phyloP scores from a whole-genome alignment of 1,139 yeast genomes.

The Zhuliangozyma parablackwelliae region DNA sequence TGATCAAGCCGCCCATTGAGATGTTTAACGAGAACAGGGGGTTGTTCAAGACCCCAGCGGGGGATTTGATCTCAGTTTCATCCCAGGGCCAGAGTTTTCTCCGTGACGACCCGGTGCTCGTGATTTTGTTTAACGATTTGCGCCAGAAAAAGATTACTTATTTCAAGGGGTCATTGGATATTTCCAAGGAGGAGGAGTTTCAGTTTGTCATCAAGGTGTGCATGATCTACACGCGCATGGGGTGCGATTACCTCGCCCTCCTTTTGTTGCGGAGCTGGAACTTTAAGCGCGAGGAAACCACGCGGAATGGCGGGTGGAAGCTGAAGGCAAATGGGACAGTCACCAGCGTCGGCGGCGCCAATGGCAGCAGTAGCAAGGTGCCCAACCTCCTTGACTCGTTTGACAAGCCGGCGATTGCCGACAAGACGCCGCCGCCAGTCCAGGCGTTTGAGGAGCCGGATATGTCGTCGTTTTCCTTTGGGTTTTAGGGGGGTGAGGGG shows the following conservation, averaged over 20 bases:
- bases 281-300: constrained; percentile 26
- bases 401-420: not conserved
- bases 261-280: constrained; percentile 65
- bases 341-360: not conserved
- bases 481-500: constrained; percentile 37
- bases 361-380: constrained; percentile 1
- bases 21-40: constrained; percentile 24
- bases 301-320: not conserved
- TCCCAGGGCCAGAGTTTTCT: constrained; percentile 44
- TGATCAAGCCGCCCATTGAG: constrained; percentile 53
- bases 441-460: constrained; percentile 69
- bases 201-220: constrained; percentile 60
- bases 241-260: constrained; percentile 77
- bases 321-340: not conserved
- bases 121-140: constrained; percentile 60
- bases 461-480: constrained; percentile 73
- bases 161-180: constrained; percentile 43
- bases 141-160: constrained; percentile 48
- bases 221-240: constrained; percentile 77
- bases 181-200: constrained; percentile 52
- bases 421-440: constrained; percentile 42
- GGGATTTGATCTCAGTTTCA: constrained; percentile 14
- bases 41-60: constrained; percentile 18
- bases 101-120: constrained; percentile 78
- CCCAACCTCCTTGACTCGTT: constrained; percentile 4